These are phyloP conservation scores for Phytophthora pisi DNA, from an alignment of 352 stramenopile species.

Conservation along the genomic window DNA sequence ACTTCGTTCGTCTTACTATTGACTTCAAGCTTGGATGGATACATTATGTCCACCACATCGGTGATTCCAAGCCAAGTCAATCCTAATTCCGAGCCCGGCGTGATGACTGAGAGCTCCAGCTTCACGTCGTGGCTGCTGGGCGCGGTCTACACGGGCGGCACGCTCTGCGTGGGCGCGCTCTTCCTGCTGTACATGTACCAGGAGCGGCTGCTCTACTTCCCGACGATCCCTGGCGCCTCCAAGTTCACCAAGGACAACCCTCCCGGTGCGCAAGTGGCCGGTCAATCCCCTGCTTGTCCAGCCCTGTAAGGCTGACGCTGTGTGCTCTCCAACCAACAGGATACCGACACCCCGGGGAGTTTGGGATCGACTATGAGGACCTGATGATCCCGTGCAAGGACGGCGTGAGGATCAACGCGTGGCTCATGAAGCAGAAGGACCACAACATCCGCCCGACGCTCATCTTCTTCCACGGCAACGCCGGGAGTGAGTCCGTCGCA, in stretches of 20 bases:
- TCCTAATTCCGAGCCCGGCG: not conserved
- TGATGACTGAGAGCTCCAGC: constrained; percentile 54
- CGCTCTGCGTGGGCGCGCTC: constrained; percentile 62
- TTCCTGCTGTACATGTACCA: constrained; percentile 85
- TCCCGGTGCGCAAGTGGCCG: constrained; percentile 38
- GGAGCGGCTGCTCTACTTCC: constrained; percentile 86
- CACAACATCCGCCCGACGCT: constrained; percentile 75
- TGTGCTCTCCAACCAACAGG: constrained; percentile 34
- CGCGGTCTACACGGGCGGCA: constrained; percentile 62
- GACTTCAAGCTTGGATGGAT: constrained; percentile 1
- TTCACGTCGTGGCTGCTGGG: constrained; percentile 67
- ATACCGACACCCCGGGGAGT: constrained; percentile 89
- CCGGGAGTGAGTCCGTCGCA: constrained; percentile 69
- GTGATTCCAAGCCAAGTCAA: not conserved
- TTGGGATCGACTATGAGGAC: constrained; percentile 90
- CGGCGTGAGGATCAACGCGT: constrained; percentile 90
- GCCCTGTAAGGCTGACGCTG: constrained; percentile 4
- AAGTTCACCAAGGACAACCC: constrained; percentile 87
- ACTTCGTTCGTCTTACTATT: not conserved
- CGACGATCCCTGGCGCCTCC: constrained; percentile 72
- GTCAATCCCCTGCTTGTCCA: not conserved
- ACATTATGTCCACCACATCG: not conserved
- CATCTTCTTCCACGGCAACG: constrained; percentile 97
- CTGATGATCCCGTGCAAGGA: constrained; percentile 87
- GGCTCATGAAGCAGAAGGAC: constrained; percentile 91